A percentile compares a stretch with the other conserved stretches of the same genome.
phyloP scores from a whole-genome alignment of 306 rosid species.

The Rosa rugosa region DNA sequence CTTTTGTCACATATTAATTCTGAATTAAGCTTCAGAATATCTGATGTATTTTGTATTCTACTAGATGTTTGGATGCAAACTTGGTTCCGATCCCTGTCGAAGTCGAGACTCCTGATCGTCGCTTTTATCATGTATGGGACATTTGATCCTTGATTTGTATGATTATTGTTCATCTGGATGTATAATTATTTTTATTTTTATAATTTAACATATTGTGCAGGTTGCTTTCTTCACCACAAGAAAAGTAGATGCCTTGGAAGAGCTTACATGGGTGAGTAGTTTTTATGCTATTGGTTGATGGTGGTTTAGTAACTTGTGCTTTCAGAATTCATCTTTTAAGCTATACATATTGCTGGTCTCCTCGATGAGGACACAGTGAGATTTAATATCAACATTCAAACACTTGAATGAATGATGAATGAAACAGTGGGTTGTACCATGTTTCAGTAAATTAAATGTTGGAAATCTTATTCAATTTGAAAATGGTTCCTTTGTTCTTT shows the following conservation, averaged over 20 bases:
- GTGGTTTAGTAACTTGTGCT: conserved; percentile 19
- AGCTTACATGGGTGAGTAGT: conserved; percentile 85
- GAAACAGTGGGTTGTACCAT: neutral
- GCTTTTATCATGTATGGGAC: conserved; percentile 67
- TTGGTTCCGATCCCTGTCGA: conserved; percentile 83
- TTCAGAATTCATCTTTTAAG: neutral
- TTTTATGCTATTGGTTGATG: conserved; percentile 27
- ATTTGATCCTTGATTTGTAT: conserved; percentile 12
- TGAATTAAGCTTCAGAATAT: neutral
- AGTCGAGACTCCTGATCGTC: conserved; percentile 72
- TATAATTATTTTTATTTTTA: conserved; percentile 1
- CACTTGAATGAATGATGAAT: conserved; percentile 1
- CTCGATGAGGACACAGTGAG: neutral
- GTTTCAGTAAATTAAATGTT: neutral
- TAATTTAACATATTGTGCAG: conserved; percentile 40
- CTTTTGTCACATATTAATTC: neutral
- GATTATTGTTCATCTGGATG: conserved; percentile 6
- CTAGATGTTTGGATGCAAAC: conserved; percentile 92
- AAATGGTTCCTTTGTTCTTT: neutral
- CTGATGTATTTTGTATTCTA: conserved; percentile 11
- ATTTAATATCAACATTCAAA: neutral
- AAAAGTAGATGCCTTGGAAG: conserved; percentile 75
- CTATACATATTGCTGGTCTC: neutral
- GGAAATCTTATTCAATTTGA: neutral
- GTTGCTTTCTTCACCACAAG: conserved; percentile 88